Conservation (phyloP, 768 basidiomycete species). For the Podaxis sp. region DNA sequence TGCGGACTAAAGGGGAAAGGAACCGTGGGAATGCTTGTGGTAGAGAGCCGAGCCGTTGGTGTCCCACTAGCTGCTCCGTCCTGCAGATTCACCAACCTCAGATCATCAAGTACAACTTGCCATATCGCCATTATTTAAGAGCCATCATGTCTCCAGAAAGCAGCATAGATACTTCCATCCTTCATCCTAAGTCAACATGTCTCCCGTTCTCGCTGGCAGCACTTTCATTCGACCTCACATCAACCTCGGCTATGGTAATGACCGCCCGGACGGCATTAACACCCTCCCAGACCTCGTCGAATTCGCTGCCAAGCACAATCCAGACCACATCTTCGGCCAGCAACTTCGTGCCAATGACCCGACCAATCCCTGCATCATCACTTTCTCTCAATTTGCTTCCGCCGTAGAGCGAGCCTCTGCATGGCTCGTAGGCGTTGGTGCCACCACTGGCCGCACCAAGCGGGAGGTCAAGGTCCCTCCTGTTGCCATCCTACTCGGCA, state of each 20-base stretch:
- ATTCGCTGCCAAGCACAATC: conserved; percentile 34
- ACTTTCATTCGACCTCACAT: conserved; percentile 37
- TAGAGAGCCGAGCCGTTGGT: not conserved
- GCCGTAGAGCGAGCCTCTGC: conserved; percentile 33
- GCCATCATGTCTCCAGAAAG: not conserved
- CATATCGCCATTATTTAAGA: conserved; percentile 1
- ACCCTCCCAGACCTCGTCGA: conserved; percentile 38
- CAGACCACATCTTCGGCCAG: conserved; percentile 34
- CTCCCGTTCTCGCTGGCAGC: conserved; percentile 8
- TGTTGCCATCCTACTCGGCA: conserved; percentile 36
- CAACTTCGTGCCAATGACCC: conserved; percentile 28
- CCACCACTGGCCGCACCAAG: conserved; percentile 25
- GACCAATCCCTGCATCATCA: conserved; percentile 26
- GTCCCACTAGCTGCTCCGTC: too few relatives aligned
- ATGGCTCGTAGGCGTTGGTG: conserved; percentile 31
- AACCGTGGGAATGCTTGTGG: not conserved
- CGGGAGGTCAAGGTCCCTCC: conserved; percentile 28
- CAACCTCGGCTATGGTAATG: conserved; percentile 31
- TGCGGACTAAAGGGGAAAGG: not conserved
- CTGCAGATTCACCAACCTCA: not conserved
- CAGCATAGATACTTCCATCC: not conserved
- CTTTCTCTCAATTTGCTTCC: conserved; percentile 32
- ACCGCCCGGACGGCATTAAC: conserved; percentile 28
- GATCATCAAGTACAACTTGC: not conserved
- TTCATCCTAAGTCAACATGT: not conserved